Evolutionary conservation across 768 basidiomycete genomes (phyloP).

Genomic region (Termitomyces bulborhizus): DNA sequence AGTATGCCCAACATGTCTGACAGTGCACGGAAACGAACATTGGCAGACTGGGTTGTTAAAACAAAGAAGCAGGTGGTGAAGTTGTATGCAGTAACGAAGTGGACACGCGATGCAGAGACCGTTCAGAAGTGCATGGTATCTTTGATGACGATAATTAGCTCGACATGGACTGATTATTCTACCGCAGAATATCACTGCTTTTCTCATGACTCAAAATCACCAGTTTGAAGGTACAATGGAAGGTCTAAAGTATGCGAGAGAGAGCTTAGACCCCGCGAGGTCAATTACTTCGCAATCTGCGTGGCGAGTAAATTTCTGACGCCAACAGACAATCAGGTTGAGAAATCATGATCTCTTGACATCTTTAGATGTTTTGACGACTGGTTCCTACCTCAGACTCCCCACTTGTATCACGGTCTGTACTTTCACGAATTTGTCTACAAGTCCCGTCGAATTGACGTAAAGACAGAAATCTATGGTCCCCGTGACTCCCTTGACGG

Average conservation of each 20-base stretch:
- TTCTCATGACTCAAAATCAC: slow-evolving; percentile 78
- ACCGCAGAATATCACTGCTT: slow-evolving; percentile 76
- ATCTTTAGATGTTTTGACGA: slow-evolving; percentile 83
- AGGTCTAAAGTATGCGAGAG: slow-evolving; percentile 58
- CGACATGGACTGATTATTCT: not conserved
- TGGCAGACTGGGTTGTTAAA: slow-evolving; percentile 89
- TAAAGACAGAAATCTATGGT: slow-evolving; percentile 58
- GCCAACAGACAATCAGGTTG: slow-evolving; percentile 33
- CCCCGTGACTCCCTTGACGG: slow-evolving; percentile 59
- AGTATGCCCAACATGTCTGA: slow-evolving; percentile 84
- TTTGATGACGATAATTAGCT: not conserved
- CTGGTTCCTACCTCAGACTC: slow-evolving; percentile 79
- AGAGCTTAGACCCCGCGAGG: slow-evolving; percentile 76
- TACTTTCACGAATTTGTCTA: not conserved
- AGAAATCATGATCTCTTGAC: slow-evolving; percentile 93
- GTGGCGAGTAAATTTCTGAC: not conserved
- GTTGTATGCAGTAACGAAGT: slow-evolving; percentile 80
- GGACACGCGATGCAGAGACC: slow-evolving; percentile 78
- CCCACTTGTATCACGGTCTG: slow-evolving; percentile 75
- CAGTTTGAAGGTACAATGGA: slow-evolving; percentile 72
- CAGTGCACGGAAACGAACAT: slow-evolving; percentile 65
- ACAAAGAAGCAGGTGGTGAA: slow-evolving; percentile 88
- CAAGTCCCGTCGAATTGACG: slow-evolving; percentile 7
- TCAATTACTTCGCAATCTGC: slow-evolving; percentile 21
- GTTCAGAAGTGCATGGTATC: slow-evolving; percentile 84